Evolutionary conservation across 768 basidiomycete species (phyloP), one percentile per base, ranked within the genome.

Genomic region (Lentinula detonsa): DNA sequence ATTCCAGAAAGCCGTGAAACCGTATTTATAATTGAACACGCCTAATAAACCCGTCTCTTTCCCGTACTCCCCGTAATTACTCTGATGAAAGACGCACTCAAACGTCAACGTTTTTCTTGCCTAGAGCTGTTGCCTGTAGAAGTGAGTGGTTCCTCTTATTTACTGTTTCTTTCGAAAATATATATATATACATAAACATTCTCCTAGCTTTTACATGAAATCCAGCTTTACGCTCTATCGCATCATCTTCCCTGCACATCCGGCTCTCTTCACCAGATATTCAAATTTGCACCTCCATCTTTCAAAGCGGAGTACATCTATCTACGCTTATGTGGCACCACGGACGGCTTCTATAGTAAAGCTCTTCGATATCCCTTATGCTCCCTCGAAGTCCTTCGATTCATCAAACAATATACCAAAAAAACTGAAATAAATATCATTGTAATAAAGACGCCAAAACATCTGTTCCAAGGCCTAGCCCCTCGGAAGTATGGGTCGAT

Each of bases 191-290:
- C 2, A 28, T 8, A 7, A 45, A n/a, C 28, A 5, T 3, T 49
- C 11, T 15, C 16, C n/a, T 7, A 95, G 94, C 78, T 98, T 8
- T 72, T 95, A 0, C 87, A 89, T 65, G 84, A 93, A 60, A 80
- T 96, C 13, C 89, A 94, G 65, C 79, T 90, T 16, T 78, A 78
- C 64, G 85, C 92, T 0, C 73, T 85, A 5, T 92, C 90, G 3
- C 76, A 82, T 16, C 66, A 74, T 39, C 74, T 97, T 7, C 92
- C 93, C 0, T 72, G 72, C 55, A 74, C 82, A 35, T 90, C 82
- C 63, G 81, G 73, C 62, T 71, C 77, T 42, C 70, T 95, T 18
- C 70, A 83, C 62, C 45, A 69, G 13, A 74, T 88, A 13, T 89
- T 88, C 74, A 71, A 76, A 8, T 69, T 74, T 2, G 79, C 89